Percentiles rank a stretch among this genome's conserved stretches.
Evolutionary conservation across 805 yeast genomes (phyloP).

Genomic region (Schizosaccharomyces cryophilus): DNA sequence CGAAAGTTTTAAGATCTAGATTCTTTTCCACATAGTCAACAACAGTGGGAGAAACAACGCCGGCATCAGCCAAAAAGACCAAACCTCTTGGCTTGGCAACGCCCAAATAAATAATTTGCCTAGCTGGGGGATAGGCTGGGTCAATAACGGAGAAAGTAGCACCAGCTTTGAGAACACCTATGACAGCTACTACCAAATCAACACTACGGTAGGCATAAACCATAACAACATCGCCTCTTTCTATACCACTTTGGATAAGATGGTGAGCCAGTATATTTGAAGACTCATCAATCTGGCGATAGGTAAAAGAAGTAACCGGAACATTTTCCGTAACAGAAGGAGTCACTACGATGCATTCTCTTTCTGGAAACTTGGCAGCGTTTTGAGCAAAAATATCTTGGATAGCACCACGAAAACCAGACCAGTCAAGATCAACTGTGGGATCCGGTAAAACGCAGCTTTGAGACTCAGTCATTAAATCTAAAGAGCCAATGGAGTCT

Average conservation of each 20-base stretch:
- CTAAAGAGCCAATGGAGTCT: conserved; percentile 28
- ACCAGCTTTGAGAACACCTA: conserved; percentile 96
- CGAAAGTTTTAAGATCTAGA: conserved; percentile 41
- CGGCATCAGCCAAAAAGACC: conserved; percentile 78
- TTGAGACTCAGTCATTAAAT: conserved; percentile 48
- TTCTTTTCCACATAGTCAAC: conserved; percentile 53
- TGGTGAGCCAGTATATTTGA: conserved; percentile 85
- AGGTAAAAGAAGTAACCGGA: conserved; percentile 26
- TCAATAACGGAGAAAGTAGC: conserved; percentile 96
- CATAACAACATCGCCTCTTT: conserved; percentile 87
- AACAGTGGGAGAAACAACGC: conserved; percentile 51
- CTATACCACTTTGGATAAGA: conserved; percentile 54
- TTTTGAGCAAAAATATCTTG: conserved; percentile 84
- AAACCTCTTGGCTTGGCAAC: conserved; percentile 88
- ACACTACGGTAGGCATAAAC: conserved; percentile 95
- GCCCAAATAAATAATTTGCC: conserved; percentile 77
- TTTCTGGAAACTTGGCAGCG: conserved; percentile 61
- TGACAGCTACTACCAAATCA: conserved; percentile 83
- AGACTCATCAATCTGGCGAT: conserved; percentile 72
- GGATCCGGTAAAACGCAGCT: conserved; percentile 56
- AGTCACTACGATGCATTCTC: conserved; percentile 83
- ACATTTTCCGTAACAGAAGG: conserved; percentile 35
- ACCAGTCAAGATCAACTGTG: conserved; percentile 66
- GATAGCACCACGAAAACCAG: conserved; percentile 76
- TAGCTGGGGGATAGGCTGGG: conserved; percentile 96